Evolutionary conservation across 75 land plant genomes (phyloP).

Genomic region (Sequoia sempervirens): DNA sequence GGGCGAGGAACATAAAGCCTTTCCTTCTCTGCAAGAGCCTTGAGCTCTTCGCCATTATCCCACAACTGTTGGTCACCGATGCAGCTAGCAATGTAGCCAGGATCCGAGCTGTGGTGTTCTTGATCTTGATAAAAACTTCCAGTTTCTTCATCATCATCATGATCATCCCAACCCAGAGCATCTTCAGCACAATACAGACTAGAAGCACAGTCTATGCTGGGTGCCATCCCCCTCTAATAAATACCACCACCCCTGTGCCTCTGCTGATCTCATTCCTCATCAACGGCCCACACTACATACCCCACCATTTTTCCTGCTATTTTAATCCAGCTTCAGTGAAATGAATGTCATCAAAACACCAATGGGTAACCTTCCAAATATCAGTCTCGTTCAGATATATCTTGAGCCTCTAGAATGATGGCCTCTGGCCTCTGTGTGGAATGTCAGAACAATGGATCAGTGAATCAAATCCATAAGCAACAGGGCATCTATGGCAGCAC

Average conservation of each 20-base stretch:
- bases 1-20: conserved; percentile 3
- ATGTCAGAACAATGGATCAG: not conserved
- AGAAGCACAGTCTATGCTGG: conserved; percentile 4
- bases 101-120: not conserved
- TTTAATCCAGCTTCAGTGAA: not conserved
- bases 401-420: not conserved
- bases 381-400: not conserved
- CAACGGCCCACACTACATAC: not conserved
- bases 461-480: not conserved
- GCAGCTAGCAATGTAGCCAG: not conserved
- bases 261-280: conserved; percentile 3
- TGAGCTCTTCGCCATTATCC: conserved; percentile 2
- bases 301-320: conserved; percentile 5
- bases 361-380: not conserved
- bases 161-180: conserved; percentile 6
- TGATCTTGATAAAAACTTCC: conserved; percentile 3
- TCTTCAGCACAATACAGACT: conserved; percentile 3
- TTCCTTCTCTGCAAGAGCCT: conserved; percentile 3
- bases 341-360: not conserved
- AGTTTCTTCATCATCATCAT: not conserved
- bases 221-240: conserved; percentile 2
- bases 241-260: not conserved
- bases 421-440: not conserved
- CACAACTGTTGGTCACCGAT: conserved; percentile 1
- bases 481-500: not conserved